Evolutionary conservation across 352 stramenopile species (phyloP).

Genomic region (Phytophthora capsici): DNA sequence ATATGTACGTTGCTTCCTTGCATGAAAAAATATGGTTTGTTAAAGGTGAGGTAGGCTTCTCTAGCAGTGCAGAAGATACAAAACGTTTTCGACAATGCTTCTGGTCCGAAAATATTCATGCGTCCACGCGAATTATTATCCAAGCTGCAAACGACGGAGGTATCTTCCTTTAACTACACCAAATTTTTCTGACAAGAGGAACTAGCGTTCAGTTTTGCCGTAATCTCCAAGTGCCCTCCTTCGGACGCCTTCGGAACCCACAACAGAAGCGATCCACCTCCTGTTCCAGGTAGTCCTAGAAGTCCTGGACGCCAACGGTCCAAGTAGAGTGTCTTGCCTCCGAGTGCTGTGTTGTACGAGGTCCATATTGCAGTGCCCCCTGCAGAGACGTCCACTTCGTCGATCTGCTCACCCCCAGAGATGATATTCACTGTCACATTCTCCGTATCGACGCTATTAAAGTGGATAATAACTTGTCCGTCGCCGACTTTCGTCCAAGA

Average conservation of each 20-base stretch:
- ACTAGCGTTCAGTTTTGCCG: neutral
- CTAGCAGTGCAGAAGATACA: no score
- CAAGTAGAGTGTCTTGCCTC: neutral
- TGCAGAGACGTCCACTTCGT: neutral
- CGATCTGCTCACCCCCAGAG: neutral
- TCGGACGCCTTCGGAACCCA: neutral
- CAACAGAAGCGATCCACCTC: neutral
- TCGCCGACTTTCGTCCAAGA: constrained; percentile 36
- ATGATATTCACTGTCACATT: neutral
- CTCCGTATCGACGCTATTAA: constrained; percentile 1
- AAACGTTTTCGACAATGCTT: no score
- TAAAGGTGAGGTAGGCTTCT: neutral
- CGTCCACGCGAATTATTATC: no score
- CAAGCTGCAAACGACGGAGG: no score
- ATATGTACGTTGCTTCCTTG: no score
- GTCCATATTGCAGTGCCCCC: neutral
- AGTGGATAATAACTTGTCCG: constrained; percentile 31
- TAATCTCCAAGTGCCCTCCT: neutral
- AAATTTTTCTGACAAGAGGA: neutral
- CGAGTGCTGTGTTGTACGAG: neutral
- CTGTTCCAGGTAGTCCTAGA: neutral
- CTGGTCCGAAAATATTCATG: no score
- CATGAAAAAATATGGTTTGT: neutral
- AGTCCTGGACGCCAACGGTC: neutral
- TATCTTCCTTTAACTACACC: no score